phyloP scores from a whole-genome alignment of 306 rosid species.

The Dryas octopetala region DNA sequence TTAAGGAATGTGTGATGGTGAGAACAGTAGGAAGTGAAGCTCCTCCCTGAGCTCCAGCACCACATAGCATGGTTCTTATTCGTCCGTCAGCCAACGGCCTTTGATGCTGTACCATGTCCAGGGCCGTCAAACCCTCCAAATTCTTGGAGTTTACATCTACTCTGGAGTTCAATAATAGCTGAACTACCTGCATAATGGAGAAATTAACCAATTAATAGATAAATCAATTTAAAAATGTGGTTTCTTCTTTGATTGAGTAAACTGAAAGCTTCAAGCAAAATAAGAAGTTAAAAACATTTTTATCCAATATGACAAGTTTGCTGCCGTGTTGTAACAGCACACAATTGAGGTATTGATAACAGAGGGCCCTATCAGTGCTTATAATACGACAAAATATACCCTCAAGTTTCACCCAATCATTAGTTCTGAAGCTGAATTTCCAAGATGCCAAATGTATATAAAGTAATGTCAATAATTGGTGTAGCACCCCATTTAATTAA shows the following conservation, averaged over 20 bases:
- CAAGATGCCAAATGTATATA: too few relatives aligned
- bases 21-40: background rate
- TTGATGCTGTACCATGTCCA: background rate
- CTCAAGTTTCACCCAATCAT: too few relatives aligned
- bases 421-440: too few relatives aligned
- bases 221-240: background rate
- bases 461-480: too few relatives aligned
- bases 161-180: background rate
- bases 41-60: background rate
- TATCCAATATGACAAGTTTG: too few relatives aligned
- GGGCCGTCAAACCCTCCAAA: background rate
- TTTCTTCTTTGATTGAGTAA: background rate
- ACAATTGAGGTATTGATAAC: too few relatives aligned
- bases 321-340: too few relatives aligned
- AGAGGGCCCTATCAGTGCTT: too few relatives aligned
- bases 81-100: background rate
- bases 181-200: background rate
- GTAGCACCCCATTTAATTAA: too few relatives aligned
- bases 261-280: background rate
- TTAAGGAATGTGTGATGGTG: background rate
- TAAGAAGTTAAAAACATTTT: background rate
- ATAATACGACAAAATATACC: too few relatives aligned
- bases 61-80: background rate
- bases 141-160: slow-evolving; percentile 5
- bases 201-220: background rate